Evolutionary conservation across 2,329 filamentous ascomycete species (phyloP), one percentile per base, ranked within the genome.

Genomic region (Zelopaecilomyces penicillatus): DNA sequence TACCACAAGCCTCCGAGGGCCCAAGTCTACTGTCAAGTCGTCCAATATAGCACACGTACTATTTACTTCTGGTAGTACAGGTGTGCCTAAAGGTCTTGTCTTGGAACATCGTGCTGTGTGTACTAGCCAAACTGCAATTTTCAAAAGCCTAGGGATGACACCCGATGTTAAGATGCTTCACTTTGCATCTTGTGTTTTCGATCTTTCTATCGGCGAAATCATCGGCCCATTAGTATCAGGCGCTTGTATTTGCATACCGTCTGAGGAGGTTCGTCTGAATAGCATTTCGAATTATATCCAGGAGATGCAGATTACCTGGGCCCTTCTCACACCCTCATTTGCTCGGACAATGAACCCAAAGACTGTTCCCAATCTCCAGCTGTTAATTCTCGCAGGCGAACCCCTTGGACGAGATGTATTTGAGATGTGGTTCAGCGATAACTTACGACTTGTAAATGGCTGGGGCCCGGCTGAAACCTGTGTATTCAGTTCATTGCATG

Each of bases 61-160:
- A n/a, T 52, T 82, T 56, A 83, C 79, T 8, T 82, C 78, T 1
- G 79, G 79, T 10, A 82, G 76, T 47, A 83, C 80, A 0, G 79
- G 80, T 5, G 73, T 71, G 47, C 80, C 79, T 2, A 83, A 83
- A 62, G 80, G 79, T 26, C 36, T 55, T 8, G 43, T 54, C 3
- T 43, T 54, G 12, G 49, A 50, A n/a, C 53, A 55, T 30, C 32
- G 31, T 6, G 35, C 37, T 11, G 29, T 48, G n/a, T 35, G 27
- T 19, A 50, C 43, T 4, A 30, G 31, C 12, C 19, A 19, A 19
- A 19, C 19, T 19, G 19, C 19, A 19, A 19, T 19, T 19, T 19
- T 19, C 19, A 19, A 19, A 19, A 19, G 19, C 19, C 19, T 19
- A 19, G 19, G 19, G 19, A 19, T 19, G 19, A 19, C 19, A 19